phyloP scores from a whole-genome alignment of 2,329 filamentous ascomycete genomes.

The Raffaelea arxii region DNA sequence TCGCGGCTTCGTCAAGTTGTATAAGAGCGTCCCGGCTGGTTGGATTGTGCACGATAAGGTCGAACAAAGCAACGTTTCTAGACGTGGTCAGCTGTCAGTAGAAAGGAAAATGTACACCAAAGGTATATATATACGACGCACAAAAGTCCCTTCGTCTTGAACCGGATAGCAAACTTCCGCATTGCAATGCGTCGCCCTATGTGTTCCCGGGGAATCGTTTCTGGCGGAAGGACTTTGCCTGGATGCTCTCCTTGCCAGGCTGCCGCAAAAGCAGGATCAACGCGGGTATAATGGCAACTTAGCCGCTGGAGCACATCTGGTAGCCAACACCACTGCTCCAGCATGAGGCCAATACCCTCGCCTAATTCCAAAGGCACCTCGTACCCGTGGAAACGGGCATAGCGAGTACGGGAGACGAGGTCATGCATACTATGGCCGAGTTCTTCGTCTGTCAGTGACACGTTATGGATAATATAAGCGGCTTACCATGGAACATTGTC shows the following conservation, averaged over 20 bases:
- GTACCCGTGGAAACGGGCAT: not conserved
- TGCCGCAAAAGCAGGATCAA: not conserved
- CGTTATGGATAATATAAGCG: too few species aligned
- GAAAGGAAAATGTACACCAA: too few species aligned
- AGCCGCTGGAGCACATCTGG: not conserved
- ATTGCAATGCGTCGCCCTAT: not conserved
- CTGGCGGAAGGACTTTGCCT: not conserved
- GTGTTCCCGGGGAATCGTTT: not conserved
- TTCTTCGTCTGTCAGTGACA: not conserved
- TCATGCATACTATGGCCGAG: slow-evolving; percentile 1
- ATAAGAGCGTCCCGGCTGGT: not conserved
- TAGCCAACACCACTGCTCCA: not conserved
- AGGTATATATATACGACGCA: too few species aligned
- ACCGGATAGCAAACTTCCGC: too few species aligned
- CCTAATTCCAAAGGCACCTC: not conserved
- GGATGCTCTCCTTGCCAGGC: not conserved
- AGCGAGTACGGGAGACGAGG: not conserved
- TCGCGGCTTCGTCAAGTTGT: not conserved
- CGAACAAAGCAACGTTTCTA: not conserved
- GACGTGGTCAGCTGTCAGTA: not conserved
- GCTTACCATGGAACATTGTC: not conserved
- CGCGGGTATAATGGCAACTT: not conserved
- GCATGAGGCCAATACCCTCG: not conserved
- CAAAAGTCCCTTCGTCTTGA: too few species aligned
- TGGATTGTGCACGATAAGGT: not conserved